Evolutionary conservation across 352 stramenopile species (phyloP).

Genomic region (Saprolegnia parasitica): DNA sequence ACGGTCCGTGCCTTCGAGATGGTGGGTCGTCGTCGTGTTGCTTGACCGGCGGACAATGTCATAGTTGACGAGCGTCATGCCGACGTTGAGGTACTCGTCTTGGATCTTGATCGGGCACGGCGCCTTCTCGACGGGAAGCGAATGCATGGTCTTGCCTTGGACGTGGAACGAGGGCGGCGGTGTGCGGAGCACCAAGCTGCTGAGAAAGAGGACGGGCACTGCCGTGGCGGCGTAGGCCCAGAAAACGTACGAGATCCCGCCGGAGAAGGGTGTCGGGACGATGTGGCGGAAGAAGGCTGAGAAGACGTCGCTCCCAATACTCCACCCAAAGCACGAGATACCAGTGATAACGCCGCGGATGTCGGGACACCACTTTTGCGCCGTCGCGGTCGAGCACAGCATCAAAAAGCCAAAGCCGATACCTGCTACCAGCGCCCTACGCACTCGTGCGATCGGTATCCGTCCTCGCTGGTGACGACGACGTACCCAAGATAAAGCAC

Average conservation of each 20-base stretch:
- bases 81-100: slow-evolving; percentile 27
- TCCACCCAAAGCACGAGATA: slow-evolving; percentile 23
- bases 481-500: slow-evolving; percentile 24
- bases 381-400: no score
- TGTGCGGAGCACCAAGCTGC: not conserved
- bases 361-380: slow-evolving; percentile 29
- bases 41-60: not conserved
- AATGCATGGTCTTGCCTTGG: slow-evolving; percentile 1
- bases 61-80: slow-evolving; percentile 28
- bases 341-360: slow-evolving; percentile 1
- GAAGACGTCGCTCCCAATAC: slow-evolving; percentile 18
- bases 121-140: not conserved
- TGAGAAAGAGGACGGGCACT: no score
- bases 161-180: slow-evolving; percentile 10
- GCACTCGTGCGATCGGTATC: not conserved
- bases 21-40: not conserved
- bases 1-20: slow-evolving; percentile 16
- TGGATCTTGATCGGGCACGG: not conserved
- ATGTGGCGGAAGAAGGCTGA: not conserved
- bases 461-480: not conserved
- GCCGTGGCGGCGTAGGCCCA: no score
- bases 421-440: slow-evolving; percentile 1
- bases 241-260: not conserved
- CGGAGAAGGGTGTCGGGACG: no score
- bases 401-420: not conserved